These are phyloP conservation scores for Tricholoma saponaceum DNA, from an alignment of 768 basidiomycete species.

Conservation along the genomic window DNA sequence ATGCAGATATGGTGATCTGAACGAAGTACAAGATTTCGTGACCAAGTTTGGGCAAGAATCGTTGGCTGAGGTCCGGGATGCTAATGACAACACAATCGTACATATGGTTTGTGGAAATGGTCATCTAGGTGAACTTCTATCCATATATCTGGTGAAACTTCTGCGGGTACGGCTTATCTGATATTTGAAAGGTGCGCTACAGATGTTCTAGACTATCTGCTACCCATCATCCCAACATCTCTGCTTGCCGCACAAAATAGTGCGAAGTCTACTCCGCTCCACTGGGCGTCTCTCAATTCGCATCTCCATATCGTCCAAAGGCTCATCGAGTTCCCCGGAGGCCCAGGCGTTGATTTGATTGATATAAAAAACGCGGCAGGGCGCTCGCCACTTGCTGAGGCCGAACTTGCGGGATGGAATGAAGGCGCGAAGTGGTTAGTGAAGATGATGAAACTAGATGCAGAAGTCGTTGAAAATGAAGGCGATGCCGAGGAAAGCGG, in stretches of 20 bases:
- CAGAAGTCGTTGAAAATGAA: constrained; percentile 32
- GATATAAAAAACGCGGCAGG: constrained; percentile 75
- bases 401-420: constrained; percentile 75
- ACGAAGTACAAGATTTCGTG: constrained; percentile 69
- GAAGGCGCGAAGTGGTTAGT: constrained; percentile 85
- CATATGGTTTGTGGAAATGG: constrained; percentile 92
- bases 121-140: constrained; percentile 59
- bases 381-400: constrained; percentile 75
- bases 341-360: constrained; percentile 65
- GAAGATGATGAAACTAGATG: constrained; percentile 72
- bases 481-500: constrained; percentile 33
- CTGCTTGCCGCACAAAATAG: constrained; percentile 62
- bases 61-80: constrained; percentile 56
- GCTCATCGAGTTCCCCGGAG: constrained; percentile 52
- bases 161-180: constrained; percentile 22
- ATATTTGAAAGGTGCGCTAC: constrained; percentile 41
- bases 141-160: constrained; percentile 4
- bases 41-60: constrained; percentile 48
- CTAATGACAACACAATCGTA: constrained; percentile 72
- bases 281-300: constrained; percentile 87
- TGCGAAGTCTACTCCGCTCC: constrained; percentile 78
- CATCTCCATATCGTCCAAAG: constrained; percentile 62
- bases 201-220: constrained; percentile 77
- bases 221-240: constrained; percentile 52
- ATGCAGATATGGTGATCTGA: constrained; percentile 85